Evolutionary conservation across 345 rosid genomes (phyloP).

Genomic region (Rhodamnia argentea): DNA sequence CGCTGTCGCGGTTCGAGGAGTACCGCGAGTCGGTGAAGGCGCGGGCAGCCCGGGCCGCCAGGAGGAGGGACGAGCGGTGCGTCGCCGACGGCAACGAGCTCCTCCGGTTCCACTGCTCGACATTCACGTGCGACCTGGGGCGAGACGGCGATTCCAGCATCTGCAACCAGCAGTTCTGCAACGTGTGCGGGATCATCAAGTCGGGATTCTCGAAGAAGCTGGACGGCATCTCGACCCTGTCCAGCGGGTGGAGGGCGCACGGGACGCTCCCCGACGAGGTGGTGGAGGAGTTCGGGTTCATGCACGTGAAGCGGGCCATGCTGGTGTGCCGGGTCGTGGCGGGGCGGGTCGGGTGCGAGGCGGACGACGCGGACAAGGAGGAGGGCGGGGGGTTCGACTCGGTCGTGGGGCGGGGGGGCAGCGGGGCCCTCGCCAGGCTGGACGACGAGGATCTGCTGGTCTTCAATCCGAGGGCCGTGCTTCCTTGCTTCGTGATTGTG

Average conservation of each 20-base stretch:
- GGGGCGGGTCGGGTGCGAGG: conserved; percentile 70
- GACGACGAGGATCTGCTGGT: conserved; percentile 83
- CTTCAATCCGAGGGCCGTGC: conserved; percentile 97
- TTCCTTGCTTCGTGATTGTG: conserved; percentile 92
- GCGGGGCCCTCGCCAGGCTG: conserved; percentile 20
- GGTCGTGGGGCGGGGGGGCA: conserved; percentile 45
- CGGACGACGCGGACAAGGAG: conserved; percentile 32
- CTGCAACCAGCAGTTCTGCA: conserved; percentile 73
- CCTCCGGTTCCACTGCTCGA: conserved; percentile 77
- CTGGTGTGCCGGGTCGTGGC: conserved; percentile 82
- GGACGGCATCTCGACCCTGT: conserved; percentile 74
- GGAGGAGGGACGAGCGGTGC: conserved; percentile 67
- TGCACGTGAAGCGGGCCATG: conserved; percentile 93
- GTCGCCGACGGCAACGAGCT: conserved; percentile 97
- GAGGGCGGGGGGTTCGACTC: conserved; percentile 70
- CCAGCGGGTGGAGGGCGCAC: conserved; percentile 86
- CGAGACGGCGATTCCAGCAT: conserved; percentile 33
- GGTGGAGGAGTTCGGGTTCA: conserved; percentile 80
- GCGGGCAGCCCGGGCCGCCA: conserved; percentile 28
- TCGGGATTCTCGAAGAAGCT: conserved; percentile 80
- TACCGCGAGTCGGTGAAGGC: conserved; percentile 78
- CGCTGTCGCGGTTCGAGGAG: conserved; percentile 75
- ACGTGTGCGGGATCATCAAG: conserved; percentile 73
- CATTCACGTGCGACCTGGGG: conserved; percentile 78
- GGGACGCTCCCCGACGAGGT: conserved; percentile 66